Evolutionary conservation across 495 filamentous ascomycete genomes (phyloP).

Genomic region (Talaromyces nanjingensis): DNA sequence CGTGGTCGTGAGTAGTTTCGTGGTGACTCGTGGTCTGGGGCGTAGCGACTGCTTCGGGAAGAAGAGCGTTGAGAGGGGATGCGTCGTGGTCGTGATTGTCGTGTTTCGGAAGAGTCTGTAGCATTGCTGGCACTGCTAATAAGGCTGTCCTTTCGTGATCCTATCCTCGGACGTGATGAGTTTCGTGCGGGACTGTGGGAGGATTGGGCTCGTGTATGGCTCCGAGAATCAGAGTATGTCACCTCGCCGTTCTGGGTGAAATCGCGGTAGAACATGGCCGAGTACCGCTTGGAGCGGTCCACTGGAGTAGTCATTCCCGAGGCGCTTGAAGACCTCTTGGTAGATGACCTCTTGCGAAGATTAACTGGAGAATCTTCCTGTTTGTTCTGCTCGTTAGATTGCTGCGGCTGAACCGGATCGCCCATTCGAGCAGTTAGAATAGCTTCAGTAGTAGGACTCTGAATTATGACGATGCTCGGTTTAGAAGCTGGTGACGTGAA

Average conservation of each 20-base stretch:
- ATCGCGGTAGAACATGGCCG: slow-evolving; percentile 9
- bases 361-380: not conserved
- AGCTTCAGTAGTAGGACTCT: not conserved
- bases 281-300: slow-evolving; percentile 8
- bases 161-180: not conserved
- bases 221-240: not conserved
- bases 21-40: not conserved
- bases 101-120: slow-evolving; percentile 1
- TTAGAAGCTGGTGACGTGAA: not conserved
- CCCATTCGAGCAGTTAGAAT: slow-evolving; percentile 5
- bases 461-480: slow-evolving; percentile 5
- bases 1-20: slow-evolving; percentile 1
- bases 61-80: slow-evolving; percentile 6
- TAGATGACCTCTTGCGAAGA: slow-evolving; percentile 1
- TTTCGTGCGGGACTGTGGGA: not conserved
- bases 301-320: not conserved
- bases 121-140: not conserved
- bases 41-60: not conserved
- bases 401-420: not conserved
- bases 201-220: not conserved
- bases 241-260: not conserved
- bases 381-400: not conserved
- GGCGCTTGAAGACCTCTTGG: slow-evolving; percentile 7
- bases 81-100: not conserved
- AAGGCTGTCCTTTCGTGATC: not conserved